Base-by-base conservation (phyloP, 1,284 basidiomycete genomes). In the Cryptococcus sp. region DNA sequence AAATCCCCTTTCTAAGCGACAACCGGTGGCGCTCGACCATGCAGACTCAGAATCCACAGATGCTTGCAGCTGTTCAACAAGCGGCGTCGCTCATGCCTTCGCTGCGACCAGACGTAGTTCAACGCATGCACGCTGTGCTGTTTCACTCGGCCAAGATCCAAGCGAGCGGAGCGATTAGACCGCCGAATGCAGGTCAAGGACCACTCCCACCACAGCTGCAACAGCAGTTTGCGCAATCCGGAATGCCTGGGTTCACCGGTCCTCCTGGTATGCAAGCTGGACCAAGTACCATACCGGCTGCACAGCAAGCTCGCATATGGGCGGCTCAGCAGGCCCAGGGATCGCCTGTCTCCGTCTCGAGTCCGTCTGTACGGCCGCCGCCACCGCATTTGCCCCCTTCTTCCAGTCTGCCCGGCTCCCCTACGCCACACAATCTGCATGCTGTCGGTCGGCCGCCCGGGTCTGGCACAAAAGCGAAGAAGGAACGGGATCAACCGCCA, bases 121-220 rank as follows among this genome's bases (percentile, higher is more conserved):
- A 69, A 45, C 55, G 70, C 39, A 77, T 77, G 75, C 68, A 75
- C 57, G 60, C 64, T 59, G 60, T 68, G 53, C 19, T 70, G 10
- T 42, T 63, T 42, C 60, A 67, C 41, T 30, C 54, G 35, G 57
- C 60, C 5, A 60, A 45, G 22, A 49, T 54, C n/a, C 58, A 39
- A 46, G 64, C 54, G 15, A 25, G 43, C 42, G 25, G 57, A 38
- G 30, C 56, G 45, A 47, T 58, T 23, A 22, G 50, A 20, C 2
- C 51, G 47, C n/a, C 50, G 30, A 30, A 53, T 23, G 54, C 58
- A 5, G 62, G 61, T 5, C 64, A 57, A 8, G 10, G 51, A 3
- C 30, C 30, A 35, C 30, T 35, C 8, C 30, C 30, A 35, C 61
- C 58, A 35, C 56, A 46, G 52, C 58, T 58, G 39, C 50, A 40